These are phyloP conservation scores for Xylaria venustula DNA, from an alignment of 495 filamentous ascomycete species.

Conservation along the genomic window DNA sequence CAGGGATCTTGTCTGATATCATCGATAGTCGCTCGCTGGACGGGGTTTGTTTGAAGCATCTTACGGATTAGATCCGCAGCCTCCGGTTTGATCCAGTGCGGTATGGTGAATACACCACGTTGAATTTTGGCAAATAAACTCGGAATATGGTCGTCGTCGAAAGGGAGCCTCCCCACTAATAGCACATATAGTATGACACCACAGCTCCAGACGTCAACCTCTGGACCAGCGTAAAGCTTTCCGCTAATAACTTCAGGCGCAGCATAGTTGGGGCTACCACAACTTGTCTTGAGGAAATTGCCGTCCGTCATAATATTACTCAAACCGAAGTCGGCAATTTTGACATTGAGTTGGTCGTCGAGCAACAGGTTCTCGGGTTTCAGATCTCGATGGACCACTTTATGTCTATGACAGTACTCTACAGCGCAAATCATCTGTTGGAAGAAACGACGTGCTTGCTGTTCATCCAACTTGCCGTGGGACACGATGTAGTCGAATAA, in stretches of 20 bases:
- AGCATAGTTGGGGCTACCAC: slow-evolving; percentile 96
- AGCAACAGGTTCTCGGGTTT: slow-evolving; percentile 97
- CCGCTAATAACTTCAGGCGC: slow-evolving; percentile 97
- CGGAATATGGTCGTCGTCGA: slow-evolving; percentile 87
- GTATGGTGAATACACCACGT: slow-evolving; percentile 79
- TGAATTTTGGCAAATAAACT: slow-evolving; percentile 51
- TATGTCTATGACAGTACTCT: slow-evolving; percentile 98
- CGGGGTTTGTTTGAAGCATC: slow-evolving; percentile 93
- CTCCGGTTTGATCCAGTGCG: slow-evolving; percentile 80
- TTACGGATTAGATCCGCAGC: slow-evolving; percentile 82
- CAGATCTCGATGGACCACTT: slow-evolving; percentile 95
- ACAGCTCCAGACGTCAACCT: slow-evolving; percentile 99
- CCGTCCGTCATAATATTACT: slow-evolving; percentile 99
- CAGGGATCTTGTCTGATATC: slow-evolving; percentile 94
- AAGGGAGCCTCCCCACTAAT: slow-evolving; percentile 85
- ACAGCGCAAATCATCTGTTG: slow-evolving; percentile 99
- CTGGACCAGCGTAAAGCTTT: slow-evolving; percentile 94
- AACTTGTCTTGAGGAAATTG: slow-evolving; percentile 98
- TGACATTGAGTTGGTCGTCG: slow-evolving; percentile 92
- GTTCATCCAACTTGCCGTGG: slow-evolving; percentile 84
- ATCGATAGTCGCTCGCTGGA: slow-evolving; percentile 86
- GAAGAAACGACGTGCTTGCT: slow-evolving; percentile 91
- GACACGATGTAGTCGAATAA: slow-evolving; percentile 96
- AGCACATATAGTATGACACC: slow-evolving; percentile 97
- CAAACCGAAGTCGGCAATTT: slow-evolving; percentile 97